Conservation (phyloP, 73 alveolate species). For the Tetrahymena thermophila region DNA sequence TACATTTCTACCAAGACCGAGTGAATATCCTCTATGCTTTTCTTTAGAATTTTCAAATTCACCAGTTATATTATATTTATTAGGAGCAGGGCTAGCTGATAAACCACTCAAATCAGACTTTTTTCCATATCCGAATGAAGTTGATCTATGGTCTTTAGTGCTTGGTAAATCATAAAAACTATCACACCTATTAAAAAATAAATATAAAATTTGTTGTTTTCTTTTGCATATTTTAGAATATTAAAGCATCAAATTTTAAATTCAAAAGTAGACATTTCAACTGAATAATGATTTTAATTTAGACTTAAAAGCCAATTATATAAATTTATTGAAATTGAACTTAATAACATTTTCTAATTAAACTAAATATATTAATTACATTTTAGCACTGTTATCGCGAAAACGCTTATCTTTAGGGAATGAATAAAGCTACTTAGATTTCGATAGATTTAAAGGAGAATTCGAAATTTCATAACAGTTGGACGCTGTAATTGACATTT, state of each 20-base stretch:
- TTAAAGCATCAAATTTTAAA: no score
- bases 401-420: slow-evolving; percentile 37
- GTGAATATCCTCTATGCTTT: not conserved
- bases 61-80: not conserved
- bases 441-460: slow-evolving; percentile 20
- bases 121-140: slow-evolving; percentile 13
- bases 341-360: not conserved
- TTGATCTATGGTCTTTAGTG: slow-evolving; percentile 2
- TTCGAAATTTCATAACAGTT: slow-evolving; percentile 26
- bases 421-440: slow-evolving; percentile 30
- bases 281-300: no score
- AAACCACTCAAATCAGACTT: not conserved
- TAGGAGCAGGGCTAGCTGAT: not conserved
- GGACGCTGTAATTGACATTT: slow-evolving; percentile 34
- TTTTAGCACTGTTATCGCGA: not conserved
- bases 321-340: not conserved
- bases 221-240: no score
- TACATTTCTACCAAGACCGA: not conserved
- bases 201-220: no score
- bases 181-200: not conserved
- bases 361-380: not conserved
- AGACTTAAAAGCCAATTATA: no score
- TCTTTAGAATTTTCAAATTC: not conserved
- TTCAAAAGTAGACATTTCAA: no score
- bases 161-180: slow-evolving; percentile 26